Percentiles rank a stretch among this genome's conserved stretches.
These are phyloP conservation scores for Coprinellus micaceus DNA, from an alignment of 768 basidiomycete species.

Conservation along the genomic window DNA sequence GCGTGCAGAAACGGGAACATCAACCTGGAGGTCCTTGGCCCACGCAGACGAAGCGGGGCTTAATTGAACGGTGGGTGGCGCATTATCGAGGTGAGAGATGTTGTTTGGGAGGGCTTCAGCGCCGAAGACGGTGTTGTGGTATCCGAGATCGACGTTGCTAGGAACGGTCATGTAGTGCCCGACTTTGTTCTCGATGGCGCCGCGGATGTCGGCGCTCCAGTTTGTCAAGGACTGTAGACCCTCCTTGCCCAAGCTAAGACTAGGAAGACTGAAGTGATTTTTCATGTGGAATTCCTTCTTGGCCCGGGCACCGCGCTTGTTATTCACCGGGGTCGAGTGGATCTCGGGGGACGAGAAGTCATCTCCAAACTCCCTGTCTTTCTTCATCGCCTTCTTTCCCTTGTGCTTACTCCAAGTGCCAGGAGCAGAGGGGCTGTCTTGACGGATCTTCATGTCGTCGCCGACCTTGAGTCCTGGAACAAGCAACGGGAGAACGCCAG, in stretches of 20 bases:
- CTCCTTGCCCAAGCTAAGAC: constrained; percentile 61
- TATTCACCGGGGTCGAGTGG: constrained; percentile 57
- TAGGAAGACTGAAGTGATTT: constrained; percentile 66
- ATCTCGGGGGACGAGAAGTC: constrained; percentile 55
- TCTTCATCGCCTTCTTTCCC: constrained; percentile 28
- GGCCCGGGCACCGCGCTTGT: constrained; percentile 27
- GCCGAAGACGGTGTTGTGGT: constrained; percentile 47
- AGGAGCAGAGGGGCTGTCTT: constrained; percentile 40
- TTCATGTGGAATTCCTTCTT: constrained; percentile 57
- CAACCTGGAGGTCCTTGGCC: constrained; percentile 44
- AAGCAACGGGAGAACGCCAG: constrained; percentile 62
- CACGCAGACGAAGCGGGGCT: constrained; percentile 40
- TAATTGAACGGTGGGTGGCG: constrained; percentile 21
- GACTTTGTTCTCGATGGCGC: constrained; percentile 41
- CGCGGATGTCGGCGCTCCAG: constrained; percentile 55
- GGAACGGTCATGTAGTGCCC: constrained; percentile 38
- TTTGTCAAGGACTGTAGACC: constrained; percentile 46
- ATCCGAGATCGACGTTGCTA: constrained; percentile 37
- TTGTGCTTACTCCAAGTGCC: constrained; percentile 40
- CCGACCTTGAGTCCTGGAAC: constrained; percentile 64
- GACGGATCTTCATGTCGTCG: constrained; percentile 50
- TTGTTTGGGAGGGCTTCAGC: constrained; percentile 36
- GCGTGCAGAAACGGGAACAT: constrained; percentile 49
- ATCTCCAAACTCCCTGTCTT: constrained; percentile 40
- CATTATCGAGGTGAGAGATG: constrained; percentile 27